These are phyloP conservation scores for Dothideomycetes sp. DNA, from an alignment of 2,329 filamentous ascomycete genomes.

Conservation along the genomic window DNA sequence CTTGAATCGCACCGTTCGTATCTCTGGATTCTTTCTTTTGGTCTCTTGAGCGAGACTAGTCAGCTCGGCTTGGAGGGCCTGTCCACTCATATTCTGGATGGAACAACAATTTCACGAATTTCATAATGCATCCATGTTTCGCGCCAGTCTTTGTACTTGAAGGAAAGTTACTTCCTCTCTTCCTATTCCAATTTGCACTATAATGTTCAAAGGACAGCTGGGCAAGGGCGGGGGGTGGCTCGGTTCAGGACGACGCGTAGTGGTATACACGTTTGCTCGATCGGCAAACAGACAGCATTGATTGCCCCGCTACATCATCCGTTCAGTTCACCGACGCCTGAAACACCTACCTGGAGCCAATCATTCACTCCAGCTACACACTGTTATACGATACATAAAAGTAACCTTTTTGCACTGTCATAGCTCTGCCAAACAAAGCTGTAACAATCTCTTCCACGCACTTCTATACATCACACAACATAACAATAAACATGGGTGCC, in stretches of 20 bases:
- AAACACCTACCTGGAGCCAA: too few species aligned
- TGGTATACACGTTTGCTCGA: not conserved
- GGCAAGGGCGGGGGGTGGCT: too few species aligned
- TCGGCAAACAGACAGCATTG: not conserved
- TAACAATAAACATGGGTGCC: conserved; percentile 42
- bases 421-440: too few species aligned
- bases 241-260: too few species aligned
- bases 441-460: not conserved
- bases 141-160: not conserved
- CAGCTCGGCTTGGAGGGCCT: conserved; percentile 80
- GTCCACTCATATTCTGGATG: conserved; percentile 71
- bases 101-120: too few species aligned
- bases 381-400: too few species aligned
- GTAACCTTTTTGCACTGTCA: too few species aligned
- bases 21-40: conserved; percentile 84
- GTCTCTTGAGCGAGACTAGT: conserved; percentile 88
- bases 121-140: conserved; percentile 3
- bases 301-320: not conserved
- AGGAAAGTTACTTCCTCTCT: too few species aligned
- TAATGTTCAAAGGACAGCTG: too few species aligned
- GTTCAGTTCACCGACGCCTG: not conserved
- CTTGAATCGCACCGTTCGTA: conserved; percentile 53
- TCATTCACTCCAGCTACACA: not conserved
- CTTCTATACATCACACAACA: not conserved
- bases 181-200: too few species aligned